Base-by-base conservation (phyloP, 192 early-diverging fungal genomes). In the Entophlyctis luteolus region DNA sequence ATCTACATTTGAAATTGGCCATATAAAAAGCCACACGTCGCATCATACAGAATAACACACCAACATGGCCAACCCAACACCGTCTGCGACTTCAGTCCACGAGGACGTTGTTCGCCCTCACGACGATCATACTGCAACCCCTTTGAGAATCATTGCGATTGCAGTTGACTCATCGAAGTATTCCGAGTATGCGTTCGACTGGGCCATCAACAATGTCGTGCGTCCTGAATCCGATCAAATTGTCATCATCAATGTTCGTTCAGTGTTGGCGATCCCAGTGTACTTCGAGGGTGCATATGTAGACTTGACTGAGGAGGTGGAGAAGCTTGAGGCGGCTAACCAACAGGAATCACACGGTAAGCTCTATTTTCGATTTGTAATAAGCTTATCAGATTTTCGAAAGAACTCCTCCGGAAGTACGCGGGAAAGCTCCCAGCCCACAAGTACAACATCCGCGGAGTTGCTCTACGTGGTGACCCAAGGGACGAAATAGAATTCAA, bases 401-500 rank as follows among this genome's bases (percentile, higher is more conserved):
- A 12, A 23, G 56, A 67, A 28, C 35, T 67, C 4, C 45, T 67
- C 23, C 16, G 49, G 32, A 48, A 56, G 8, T 70, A 62, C 39
- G 68, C 68, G 14, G 36, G 23, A 45, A 70, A 70, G 35, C 68
- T 70, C 39, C 57, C 68, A 14, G 18, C 31, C 29, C n/a, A 60
- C 57, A 70, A 70, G 58, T 70, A 70, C 68, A 70, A 70, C 49
- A 59, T 70, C 32, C 56, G 58, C 33, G 68, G 56, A 32, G 68
- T 74, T 35, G 72, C 72, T 8, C n/a, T 74, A 42, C 42, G 75
- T 20, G 87, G 87, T 2, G 87, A 88, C 60, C 68, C 87, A 5
- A 75, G 81, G 20, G 72, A 77, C 18, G 85, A 87, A 50, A 75
- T 88, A 37, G 72, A 79, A 27, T 71, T 72, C 23, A 88, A 88